Evolutionary conservation across 2,329 filamentous ascomycete genomes (phyloP).

Genomic region (Aspergillus piperis): DNA sequence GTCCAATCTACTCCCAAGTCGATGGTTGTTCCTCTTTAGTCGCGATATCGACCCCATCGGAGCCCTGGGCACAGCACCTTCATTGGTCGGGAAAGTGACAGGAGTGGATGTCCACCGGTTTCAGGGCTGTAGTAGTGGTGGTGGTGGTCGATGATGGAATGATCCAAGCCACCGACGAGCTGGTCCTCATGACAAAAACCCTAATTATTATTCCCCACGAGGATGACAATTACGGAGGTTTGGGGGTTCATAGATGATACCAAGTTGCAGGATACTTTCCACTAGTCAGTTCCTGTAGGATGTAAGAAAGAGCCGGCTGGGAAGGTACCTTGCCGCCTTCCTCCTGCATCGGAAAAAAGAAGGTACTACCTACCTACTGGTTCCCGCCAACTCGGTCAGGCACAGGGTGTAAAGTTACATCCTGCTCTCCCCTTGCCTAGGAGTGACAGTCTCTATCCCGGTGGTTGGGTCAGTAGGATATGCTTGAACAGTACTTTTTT

Average conservation of each 20-base stretch:
- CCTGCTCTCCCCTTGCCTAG: not conserved
- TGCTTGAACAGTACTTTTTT: too few species aligned
- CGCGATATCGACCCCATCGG: not conserved
- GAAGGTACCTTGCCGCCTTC: not conserved
- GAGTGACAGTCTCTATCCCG: not conserved
- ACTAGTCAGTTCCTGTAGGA: not conserved
- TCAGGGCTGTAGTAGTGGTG: not conserved
- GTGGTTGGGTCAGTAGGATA: too few species aligned
- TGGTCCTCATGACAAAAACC: not conserved
- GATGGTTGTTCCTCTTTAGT: not conserved
- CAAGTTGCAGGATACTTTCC: not conserved
- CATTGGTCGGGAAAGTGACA: slow-evolving; percentile 1
- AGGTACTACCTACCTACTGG: too few species aligned
- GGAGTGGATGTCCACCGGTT: not conserved
- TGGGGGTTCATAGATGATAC: not conserved
- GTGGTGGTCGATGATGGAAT: not conserved
- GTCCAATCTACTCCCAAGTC: not conserved
- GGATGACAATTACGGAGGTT: not conserved
- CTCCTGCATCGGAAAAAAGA: not conserved
- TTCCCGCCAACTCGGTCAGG: not conserved
- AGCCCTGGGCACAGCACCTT: not conserved
- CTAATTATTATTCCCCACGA: not conserved
- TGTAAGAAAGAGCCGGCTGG: not conserved
- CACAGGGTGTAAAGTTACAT: not conserved
- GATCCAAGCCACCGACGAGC: not conserved